Conservation (phyloP, 441 rosid species). For the Erodium moschatum region DNA sequence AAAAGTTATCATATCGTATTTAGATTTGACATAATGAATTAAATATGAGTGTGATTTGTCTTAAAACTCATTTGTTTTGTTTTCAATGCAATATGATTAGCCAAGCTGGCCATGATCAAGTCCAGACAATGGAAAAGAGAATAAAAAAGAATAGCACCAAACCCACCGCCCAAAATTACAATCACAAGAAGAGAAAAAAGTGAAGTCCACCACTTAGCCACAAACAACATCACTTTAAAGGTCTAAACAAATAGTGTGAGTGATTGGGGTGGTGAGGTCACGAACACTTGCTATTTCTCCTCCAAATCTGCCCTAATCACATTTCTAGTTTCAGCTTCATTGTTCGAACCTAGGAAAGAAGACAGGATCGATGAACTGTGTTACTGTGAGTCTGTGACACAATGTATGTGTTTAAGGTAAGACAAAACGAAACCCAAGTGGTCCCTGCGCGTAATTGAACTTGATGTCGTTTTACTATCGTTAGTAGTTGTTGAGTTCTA, state of each 20-base stretch:
- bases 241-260: too few relatives aligned
- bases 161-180: neutral
- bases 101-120: constrained; percentile 1
- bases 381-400: neutral
- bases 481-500: too few relatives aligned
- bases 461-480: too few relatives aligned
- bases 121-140: neutral
- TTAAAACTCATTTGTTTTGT: neutral
- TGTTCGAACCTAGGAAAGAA: neutral
- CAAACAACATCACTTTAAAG: neutral
- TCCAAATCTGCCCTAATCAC: neutral
- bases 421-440: neutral
- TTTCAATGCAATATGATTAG: neutral
- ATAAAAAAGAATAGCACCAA: neutral
- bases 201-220: neutral
- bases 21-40: too few relatives aligned
- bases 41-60: too few relatives aligned
- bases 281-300: neutral
- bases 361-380: neutral
- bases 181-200: neutral
- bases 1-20: too few relatives aligned
- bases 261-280: neutral
- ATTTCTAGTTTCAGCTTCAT: neutral
- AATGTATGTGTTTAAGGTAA: too few relatives aligned
- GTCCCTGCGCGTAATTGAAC: neutral